Conservation (phyloP, 2,329 filamentous ascomycete genomes). For the Remersonia thermophila region DNA sequence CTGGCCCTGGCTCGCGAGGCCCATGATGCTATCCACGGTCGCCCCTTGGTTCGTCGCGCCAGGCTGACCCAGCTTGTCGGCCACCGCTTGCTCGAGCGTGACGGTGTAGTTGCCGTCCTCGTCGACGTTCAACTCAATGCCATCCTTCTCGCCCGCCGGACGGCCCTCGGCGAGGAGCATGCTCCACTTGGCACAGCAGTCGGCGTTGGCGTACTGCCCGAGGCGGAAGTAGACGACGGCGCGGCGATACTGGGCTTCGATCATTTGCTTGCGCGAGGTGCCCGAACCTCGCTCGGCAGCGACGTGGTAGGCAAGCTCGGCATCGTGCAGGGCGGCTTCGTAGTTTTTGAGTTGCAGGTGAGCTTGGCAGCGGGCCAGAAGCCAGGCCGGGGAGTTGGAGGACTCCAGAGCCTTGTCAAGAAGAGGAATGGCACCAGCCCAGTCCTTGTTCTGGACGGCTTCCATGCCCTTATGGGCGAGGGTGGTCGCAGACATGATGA, state of each 20-base stretch:
- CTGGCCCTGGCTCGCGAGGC: not conserved
- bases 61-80: constrained; percentile 16
- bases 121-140: constrained; percentile 28
- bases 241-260: constrained; percentile 70
- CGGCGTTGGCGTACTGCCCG: constrained; percentile 61
- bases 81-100: constrained; percentile 23
- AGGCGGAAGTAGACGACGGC: constrained; percentile 61
- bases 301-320: constrained; percentile 50
- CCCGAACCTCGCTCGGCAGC: constrained; percentile 54
- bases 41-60: constrained; percentile 1
- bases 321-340: constrained; percentile 55
- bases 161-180: constrained; percentile 30
- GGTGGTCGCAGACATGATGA: constrained; percentile 39
- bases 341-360: constrained; percentile 53
- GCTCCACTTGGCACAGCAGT: constrained; percentile 53
- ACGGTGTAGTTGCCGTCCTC: constrained; percentile 35
- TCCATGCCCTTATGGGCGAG: constrained; percentile 50
- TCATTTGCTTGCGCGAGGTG: constrained; percentile 52
- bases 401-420: constrained; percentile 55
- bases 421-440: constrained; percentile 52
- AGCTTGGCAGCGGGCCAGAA: constrained; percentile 69
- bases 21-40: not conserved
- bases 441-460: constrained; percentile 51
- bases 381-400: constrained; percentile 61
- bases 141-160: constrained; percentile 24